These are phyloP conservation scores for Myxozyma kluyveri DNA, from an alignment of 805 yeast genomes.

Conservation along the genomic window DNA sequence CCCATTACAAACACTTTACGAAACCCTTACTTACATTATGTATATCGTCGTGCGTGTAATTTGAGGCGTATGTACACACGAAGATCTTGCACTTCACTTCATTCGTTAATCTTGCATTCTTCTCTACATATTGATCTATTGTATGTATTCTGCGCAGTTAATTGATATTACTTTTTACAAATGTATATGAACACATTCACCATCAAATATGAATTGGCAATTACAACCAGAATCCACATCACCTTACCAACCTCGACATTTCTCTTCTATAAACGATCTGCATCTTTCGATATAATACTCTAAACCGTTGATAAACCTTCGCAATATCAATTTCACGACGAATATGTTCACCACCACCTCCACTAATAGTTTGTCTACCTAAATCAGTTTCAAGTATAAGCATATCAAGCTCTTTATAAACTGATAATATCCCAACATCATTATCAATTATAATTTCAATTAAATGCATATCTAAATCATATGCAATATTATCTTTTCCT, in stretches of 20 bases:
- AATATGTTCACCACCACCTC: conserved; percentile 6
- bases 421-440: background rate
- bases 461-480: background rate
- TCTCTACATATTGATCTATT: too few species aligned
- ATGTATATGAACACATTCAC: too few species aligned
- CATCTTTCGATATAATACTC: background rate
- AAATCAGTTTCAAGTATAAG: conserved; percentile 6
- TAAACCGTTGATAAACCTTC: background rate
- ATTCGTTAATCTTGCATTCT: too few species aligned
- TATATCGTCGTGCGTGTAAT: too few species aligned
- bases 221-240: background rate
- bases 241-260: background rate
- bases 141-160: too few species aligned
- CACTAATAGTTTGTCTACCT: conserved; percentile 1
- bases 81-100: too few species aligned
- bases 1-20: too few species aligned
- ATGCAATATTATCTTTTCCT: background rate
- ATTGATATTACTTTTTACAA: too few species aligned
- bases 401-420: conserved; percentile 8
- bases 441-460: background rate
- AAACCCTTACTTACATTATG: too few species aligned
- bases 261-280: background rate
- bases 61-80: too few species aligned
- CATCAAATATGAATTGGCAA: too few species aligned
- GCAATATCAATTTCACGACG: background rate